Evolutionary conservation across 352 stramenopile species (phyloP), one percentile per base, ranked within the genome.

Genomic region (Phytophthora cactorum): DNA sequence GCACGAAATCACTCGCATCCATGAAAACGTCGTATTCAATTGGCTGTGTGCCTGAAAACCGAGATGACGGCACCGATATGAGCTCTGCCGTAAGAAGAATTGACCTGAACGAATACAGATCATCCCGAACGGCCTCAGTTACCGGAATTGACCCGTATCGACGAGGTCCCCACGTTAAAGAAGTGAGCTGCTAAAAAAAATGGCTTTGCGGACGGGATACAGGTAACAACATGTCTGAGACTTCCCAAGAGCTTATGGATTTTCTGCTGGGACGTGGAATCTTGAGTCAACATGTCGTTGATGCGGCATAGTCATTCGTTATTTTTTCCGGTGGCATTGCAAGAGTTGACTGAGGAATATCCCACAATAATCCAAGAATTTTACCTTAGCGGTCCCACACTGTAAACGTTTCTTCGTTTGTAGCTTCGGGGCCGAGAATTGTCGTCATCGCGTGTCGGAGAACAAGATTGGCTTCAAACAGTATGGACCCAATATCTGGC

Each of bases 391-490:
- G 51, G 28, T 38, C 2, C 60, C 60, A 61, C 5, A 45, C 6
- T 14, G 57, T 64, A 31, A 57, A 57, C 36, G 43, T 64, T 1
- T 64, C 57, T 28, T 57, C 57, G 4, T 57, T 64, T 22, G 57
- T 15, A 41, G 57, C 34, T 41, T 64, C 57, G 31, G 57, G 47
- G 3, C 34, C 36, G 7, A 64, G 46, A 28, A 57, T 36, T n/a
- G 57, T 44, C 6, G 28, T 44, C 57, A 64, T 57, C 11, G 57
- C 15, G 4, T 8, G 8, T 43, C 58, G 47, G 28, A 65, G 27
- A 27, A 47, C 34, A 8, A 58, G 15, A 49, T 58, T 45, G 1
- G 46, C 58, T 10, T 65, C 47, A 9, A 38, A 15, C 5, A 58
- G 32, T 14, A 31, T 8, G n/a, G 55, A 50, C 22, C 17, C 45